phyloP scores from a whole-genome alignment of 2,329 filamentous ascomycete genomes.

The Phyllosticta citrichinensis region DNA sequence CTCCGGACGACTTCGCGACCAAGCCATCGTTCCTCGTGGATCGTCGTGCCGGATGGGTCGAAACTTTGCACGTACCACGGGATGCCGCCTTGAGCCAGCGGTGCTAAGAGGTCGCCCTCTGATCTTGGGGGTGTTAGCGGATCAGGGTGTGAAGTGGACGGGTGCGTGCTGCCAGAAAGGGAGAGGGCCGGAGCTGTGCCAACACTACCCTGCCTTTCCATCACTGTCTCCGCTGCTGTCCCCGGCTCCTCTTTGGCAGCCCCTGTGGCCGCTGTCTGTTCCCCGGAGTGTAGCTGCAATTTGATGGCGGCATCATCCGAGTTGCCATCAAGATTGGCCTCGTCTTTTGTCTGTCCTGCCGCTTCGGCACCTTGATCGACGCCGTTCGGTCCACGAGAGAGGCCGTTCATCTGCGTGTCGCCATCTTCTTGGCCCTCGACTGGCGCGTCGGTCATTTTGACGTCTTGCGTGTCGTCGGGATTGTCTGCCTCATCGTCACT shows the following conservation, averaged over 20 bases:
- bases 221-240: neutral
- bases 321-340: constrained; percentile 25
- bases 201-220: constrained; percentile 14
- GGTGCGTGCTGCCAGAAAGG: constrained; percentile 24
- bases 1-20: constrained; percentile 60
- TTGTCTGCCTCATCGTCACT: constrained; percentile 7
- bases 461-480: constrained; percentile 4
- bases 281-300: neutral
- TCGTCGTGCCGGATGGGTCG: constrained; percentile 68
- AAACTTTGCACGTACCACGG: constrained; percentile 83
- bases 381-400: constrained; percentile 3
- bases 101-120: constrained; percentile 39
- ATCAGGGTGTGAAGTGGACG: constrained; percentile 31
- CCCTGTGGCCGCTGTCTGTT: neutral
- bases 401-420: constrained; percentile 10
- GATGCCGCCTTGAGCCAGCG: constrained; percentile 53
- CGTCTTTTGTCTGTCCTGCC: constrained; percentile 28
- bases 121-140: constrained; percentile 59
- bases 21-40: constrained; percentile 62
- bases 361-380: constrained; percentile 12
- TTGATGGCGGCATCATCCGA: constrained; percentile 4
- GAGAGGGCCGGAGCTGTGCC: constrained; percentile 15
- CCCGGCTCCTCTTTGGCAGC: neutral
- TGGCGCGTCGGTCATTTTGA: constrained; percentile 4
- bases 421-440: constrained; percentile 3